These are phyloP conservation scores for Eucalyptus pauciflora DNA, from an alignment of 345 rosid species.

Conservation along the genomic window DNA sequence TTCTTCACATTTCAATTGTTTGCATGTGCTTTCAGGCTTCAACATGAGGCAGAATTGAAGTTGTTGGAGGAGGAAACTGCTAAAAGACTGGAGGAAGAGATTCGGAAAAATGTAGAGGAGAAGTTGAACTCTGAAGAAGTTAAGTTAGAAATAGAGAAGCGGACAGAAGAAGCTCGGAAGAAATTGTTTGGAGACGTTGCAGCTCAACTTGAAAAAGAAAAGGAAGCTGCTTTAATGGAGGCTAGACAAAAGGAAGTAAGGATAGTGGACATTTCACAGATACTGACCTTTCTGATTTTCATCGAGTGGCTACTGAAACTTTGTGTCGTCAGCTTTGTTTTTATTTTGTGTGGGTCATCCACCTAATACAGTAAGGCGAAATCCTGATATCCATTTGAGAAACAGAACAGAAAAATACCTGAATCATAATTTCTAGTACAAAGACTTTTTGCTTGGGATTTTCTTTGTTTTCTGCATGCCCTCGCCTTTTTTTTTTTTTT, in stretches of 20 bases:
- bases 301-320: neutral
- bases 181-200: slow-evolving; percentile 55
- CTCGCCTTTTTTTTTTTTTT: neutral
- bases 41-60: slow-evolving; percentile 51
- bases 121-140: slow-evolving; percentile 43
- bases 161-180: slow-evolving; percentile 50
- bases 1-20: neutral
- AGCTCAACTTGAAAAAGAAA: slow-evolving; percentile 49
- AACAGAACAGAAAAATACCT: neutral
- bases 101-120: slow-evolving; percentile 70
- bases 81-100: slow-evolving; percentile 60
- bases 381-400: neutral
- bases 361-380: neutral
- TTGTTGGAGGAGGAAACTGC: slow-evolving; percentile 73
- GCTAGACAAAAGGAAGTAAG: slow-evolving; percentile 68
- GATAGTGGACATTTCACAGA: neutral
- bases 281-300: neutral
- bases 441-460: neutral
- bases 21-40: slow-evolving; percentile 25
- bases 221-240: slow-evolving; percentile 59
- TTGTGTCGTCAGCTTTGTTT: neutral
- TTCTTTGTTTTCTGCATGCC: neutral
- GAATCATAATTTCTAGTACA: neutral
- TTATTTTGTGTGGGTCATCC: neutral
- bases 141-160: slow-evolving; percentile 41